Evolutionary conservation across 306 rosid species (phyloP).

Genomic region (Gynostemma pentaphyllum): DNA sequence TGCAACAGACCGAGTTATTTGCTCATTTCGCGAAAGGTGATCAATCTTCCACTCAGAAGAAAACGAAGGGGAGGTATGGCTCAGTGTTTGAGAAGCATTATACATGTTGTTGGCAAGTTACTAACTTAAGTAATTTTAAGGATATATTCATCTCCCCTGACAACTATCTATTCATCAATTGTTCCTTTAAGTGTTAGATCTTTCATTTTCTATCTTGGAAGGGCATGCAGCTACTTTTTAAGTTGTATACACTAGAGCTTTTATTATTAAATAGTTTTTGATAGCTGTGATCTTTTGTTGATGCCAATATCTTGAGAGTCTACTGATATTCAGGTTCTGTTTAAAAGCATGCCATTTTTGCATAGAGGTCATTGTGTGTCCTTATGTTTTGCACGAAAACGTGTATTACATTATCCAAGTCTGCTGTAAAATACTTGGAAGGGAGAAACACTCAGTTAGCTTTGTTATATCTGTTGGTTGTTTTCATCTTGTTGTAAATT

Average conservation of each 20-base stretch:
- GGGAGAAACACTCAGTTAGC: neutral
- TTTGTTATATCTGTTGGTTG: neutral
- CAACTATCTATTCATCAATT: neutral
- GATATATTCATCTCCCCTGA: neutral
- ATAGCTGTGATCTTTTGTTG: neutral
- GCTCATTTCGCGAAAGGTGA: slow-evolving; percentile 93
- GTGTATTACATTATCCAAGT: neutral
- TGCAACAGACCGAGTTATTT: slow-evolving; percentile 95
- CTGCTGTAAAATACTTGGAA: neutral
- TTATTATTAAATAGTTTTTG: neutral
- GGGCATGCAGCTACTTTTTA: no score
- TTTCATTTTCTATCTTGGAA: no score
- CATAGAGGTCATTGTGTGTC: neutral
- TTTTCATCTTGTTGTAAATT: neutral
- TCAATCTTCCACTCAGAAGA: slow-evolving; percentile 65
- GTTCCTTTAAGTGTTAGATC: neutral
- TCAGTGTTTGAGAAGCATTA: neutral
- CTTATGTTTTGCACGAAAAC: neutral
- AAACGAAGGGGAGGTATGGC: slow-evolving; percentile 64
- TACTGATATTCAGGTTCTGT: neutral
- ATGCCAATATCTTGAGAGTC: neutral
- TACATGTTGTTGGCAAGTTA: neutral
- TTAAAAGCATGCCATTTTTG: neutral
- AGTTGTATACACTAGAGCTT: no score
- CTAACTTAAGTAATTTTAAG: neutral